Base-by-base conservation (phyloP, 306 rosid genomes). In the Vigna angularis region DNA sequence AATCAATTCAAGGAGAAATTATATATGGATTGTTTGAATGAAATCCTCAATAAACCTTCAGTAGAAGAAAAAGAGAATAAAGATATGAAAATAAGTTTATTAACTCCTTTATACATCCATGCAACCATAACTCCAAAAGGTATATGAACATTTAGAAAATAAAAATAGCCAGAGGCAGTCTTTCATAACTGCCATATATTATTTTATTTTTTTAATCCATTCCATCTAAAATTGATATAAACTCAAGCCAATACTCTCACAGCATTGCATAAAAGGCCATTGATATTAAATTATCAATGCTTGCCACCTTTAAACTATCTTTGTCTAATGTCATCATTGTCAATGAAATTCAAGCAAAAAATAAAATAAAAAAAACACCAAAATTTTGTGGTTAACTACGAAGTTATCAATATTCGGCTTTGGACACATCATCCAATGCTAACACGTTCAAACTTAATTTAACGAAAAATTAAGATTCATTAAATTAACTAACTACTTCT, bases 241-340 rank as follows among this genome's bases (percentile, higher is more conserved):
- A 26, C 28, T 1, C 28, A 24, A 24, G 28, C 28, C 28, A 58
- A 58, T 59, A 28, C 30, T 45, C 13, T 61, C 13, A 15, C 11
- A 7, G 52, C 47, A 55, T 18, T 36, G 28, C 28, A 51, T 42
- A 14, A 5, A 42, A 22, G 12, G 28, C 8, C 44, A 58, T 16
- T 44, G 32, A 45, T 14, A 12, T 17, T 17, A 14, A 57, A 22
- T 57, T 56, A 73, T 56, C 40, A 20, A 4, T 42, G 28, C 16
- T 73, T 15, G 30, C 56, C 12, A 4, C 52, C 45, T 58, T 42
- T 8, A 26, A 26, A 26, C 10, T 44, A 22, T 42, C 40, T 40
- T 73, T 24, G 69, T 58, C 17, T 45, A 59, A 5, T n/a, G 57
- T 42, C 70, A 59, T 42, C 70, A 59, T 11, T 30, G 61, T 45